A percentile compares a stretch with the other conserved stretches of the same genome.
phyloP scores from a whole-genome alignment of 768 basidiomycete genomes.

The Tylopilus vinaceipallidus region DNA sequence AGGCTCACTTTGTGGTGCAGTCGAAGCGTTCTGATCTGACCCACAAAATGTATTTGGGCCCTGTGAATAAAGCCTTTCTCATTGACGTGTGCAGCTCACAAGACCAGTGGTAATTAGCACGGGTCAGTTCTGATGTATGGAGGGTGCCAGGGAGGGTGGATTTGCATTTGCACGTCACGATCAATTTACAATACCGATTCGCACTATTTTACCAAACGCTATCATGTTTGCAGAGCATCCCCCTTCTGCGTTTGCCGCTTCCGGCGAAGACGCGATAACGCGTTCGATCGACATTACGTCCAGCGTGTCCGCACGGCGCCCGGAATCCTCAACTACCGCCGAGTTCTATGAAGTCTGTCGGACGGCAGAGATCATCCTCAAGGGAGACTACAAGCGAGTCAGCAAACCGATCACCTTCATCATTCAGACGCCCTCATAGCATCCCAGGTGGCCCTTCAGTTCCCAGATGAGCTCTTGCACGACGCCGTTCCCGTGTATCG shows the following conservation, averaged over 20 bases:
- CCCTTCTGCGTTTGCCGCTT: conserved; percentile 45
- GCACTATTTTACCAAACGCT: too few relatives aligned
- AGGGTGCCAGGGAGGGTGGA: too few relatives aligned
- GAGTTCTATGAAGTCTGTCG: conserved; percentile 74
- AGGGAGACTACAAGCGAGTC: conserved; percentile 70
- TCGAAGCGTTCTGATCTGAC: too few relatives aligned
- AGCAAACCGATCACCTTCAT: conserved; percentile 15
- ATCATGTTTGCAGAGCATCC: conserved; percentile 13
- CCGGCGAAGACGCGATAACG: conserved; percentile 63
- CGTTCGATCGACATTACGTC: conserved; percentile 49
- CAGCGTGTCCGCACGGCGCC: conserved; percentile 35
- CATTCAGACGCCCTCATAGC: neutral
- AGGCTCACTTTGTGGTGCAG: too few relatives aligned
- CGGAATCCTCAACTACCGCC: conserved; percentile 42
- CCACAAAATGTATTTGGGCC: too few relatives aligned
- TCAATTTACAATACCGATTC: too few relatives aligned
- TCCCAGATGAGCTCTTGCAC: conserved; percentile 89
- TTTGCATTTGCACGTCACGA: too few relatives aligned
- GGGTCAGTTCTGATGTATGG: too few relatives aligned
- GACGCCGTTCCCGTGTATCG: conserved; percentile 85
- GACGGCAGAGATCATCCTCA: conserved; percentile 58
- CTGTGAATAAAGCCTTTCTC: too few relatives aligned
- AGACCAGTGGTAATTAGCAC: too few relatives aligned
- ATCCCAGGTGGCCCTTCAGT: conserved; percentile 81
- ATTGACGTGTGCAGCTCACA: too few relatives aligned